phyloP scores from a whole-genome alignment of 2,329 filamentous ascomycete genomes.

The Madurella mycetomatis region DNA sequence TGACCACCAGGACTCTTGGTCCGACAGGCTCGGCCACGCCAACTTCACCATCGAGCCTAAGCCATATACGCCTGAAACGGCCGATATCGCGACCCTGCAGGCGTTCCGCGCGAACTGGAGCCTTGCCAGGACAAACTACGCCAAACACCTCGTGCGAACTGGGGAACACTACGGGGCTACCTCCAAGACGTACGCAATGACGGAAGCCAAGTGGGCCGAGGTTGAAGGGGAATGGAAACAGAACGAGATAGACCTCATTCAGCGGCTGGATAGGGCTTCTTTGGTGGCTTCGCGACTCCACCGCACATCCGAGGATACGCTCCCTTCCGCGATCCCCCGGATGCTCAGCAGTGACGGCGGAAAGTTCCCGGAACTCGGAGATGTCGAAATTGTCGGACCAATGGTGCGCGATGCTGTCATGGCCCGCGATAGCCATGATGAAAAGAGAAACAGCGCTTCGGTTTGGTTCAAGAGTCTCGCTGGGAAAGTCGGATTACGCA shows the following conservation, averaged over 20 bases:
- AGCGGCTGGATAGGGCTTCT: constrained; percentile 40
- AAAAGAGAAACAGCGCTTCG: constrained; percentile 41
- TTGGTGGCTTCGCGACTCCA: constrained; percentile 27
- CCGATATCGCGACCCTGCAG: constrained; percentile 53
- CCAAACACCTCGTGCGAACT: constrained; percentile 80
- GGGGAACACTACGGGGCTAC: constrained; percentile 88
- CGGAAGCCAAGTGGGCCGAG: constrained; percentile 82
- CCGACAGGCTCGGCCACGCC: constrained; percentile 78
- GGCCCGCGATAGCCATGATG: constrained; percentile 38
- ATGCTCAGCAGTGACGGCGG: constrained; percentile 63
- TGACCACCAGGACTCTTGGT: constrained; percentile 75
- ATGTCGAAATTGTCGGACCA: constrained; percentile 89
- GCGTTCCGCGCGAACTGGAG: constrained; percentile 78
- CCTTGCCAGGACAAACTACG: constrained; percentile 76
- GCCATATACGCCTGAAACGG: constrained; percentile 66
- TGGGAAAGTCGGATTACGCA: constrained; percentile 39
- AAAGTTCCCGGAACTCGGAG: constrained; percentile 84
- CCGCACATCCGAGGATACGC: constrained; percentile 47
- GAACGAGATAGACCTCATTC: constrained; percentile 62
- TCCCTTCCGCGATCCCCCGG: constrained; percentile 62
- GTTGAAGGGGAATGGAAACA: constrained; percentile 71
- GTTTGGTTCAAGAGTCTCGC: constrained; percentile 46
- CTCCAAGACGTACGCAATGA: constrained; percentile 81
- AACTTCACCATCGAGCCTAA: constrained; percentile 85
- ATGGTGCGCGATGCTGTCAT: constrained; percentile 66